A percentile compares a stretch with the other conserved stretches of the same genome.
These are phyloP conservation scores for Aegilops umbellulata DNA, from an alignment of 176 grass and related monocot species.

Conservation along the genomic window DNA sequence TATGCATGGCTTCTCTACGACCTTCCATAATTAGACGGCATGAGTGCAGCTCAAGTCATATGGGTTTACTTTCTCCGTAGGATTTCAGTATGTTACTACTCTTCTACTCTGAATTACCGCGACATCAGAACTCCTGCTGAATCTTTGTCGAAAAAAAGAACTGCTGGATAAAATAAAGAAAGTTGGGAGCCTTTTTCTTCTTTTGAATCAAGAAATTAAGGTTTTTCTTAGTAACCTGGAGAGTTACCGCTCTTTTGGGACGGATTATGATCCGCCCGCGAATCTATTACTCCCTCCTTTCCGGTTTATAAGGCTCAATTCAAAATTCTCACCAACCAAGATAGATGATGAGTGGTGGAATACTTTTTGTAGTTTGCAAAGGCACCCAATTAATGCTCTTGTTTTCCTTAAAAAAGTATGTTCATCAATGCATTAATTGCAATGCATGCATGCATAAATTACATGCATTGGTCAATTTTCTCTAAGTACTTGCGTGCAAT, in stretches of 20 bases:
- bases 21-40: background rate
- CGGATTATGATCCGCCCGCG: background rate
- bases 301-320: too few relatives aligned
- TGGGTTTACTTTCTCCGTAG: background rate
- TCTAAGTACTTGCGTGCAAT: too few relatives aligned
- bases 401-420: too few relatives aligned
- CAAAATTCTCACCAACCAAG: too few relatives aligned
- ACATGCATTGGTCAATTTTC: too few relatives aligned
- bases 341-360: too few relatives aligned
- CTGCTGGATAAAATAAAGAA: background rate
- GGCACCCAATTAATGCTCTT: too few relatives aligned
- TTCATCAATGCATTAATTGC: too few relatives aligned
- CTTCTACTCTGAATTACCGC: background rate
- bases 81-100: background rate
- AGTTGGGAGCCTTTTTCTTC: background rate
- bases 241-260: background rate
- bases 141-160: background rate
- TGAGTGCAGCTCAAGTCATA: slow-evolving; percentile 1
- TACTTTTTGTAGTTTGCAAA: too few relatives aligned
- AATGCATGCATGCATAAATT: too few relatives aligned
- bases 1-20: background rate
- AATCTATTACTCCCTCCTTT: background rate
- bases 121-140: background rate
- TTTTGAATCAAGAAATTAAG: background rate
- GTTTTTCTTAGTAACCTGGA: background rate